phyloP scores from a whole-genome alignment of 208 protist species.

The Leishmania tarentolae region DNA sequence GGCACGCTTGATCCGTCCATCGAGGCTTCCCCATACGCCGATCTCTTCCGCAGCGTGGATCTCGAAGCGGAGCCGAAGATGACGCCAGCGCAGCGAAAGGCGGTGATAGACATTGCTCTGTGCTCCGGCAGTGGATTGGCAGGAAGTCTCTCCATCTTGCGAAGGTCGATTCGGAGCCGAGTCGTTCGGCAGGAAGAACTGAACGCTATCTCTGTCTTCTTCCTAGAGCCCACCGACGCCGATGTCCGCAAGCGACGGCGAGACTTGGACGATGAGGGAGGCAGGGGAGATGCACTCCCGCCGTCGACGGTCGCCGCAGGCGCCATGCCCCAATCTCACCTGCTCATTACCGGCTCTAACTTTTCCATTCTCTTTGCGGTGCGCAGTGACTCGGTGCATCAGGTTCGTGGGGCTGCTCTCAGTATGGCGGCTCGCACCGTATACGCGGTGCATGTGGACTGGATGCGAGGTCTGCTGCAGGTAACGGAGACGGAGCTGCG shows the following conservation, averaged over 20 bases:
- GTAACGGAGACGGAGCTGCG: slow-evolving; percentile 74
- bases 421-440: slow-evolving; percentile 55
- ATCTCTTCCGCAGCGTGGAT: slow-evolving; percentile 59
- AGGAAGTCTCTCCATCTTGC: slow-evolving; percentile 63
- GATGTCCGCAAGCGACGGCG: slow-evolving; percentile 32
- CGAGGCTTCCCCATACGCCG: slow-evolving; percentile 68
- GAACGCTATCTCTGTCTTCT: slow-evolving; percentile 81
- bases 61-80: slow-evolving; percentile 57
- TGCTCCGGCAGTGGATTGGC: slow-evolving; percentile 54
- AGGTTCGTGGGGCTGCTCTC: slow-evolving; percentile 67
- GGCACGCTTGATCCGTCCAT: slow-evolving; percentile 42
- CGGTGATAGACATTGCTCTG: slow-evolving; percentile 68
- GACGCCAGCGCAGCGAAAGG: slow-evolving; percentile 32
- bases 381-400: slow-evolving; percentile 69
- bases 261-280: slow-evolving; percentile 16
- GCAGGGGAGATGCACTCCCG: neutral
- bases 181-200: slow-evolving; percentile 63
- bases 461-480: slow-evolving; percentile 65
- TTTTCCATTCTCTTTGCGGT: slow-evolving; percentile 84
- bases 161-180: slow-evolving; percentile 67
- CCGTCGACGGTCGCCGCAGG: neutral
- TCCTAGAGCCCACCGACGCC: slow-evolving; percentile 29
- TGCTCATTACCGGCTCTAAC: slow-evolving; percentile 68
- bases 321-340: slow-evolving; percentile 26
- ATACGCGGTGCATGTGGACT: slow-evolving; percentile 49